Evolutionary conservation across 148 eudicot species (phyloP), one percentile per base, ranked within the genome.

Genomic region (Vaccinium myrtillus): DNA sequence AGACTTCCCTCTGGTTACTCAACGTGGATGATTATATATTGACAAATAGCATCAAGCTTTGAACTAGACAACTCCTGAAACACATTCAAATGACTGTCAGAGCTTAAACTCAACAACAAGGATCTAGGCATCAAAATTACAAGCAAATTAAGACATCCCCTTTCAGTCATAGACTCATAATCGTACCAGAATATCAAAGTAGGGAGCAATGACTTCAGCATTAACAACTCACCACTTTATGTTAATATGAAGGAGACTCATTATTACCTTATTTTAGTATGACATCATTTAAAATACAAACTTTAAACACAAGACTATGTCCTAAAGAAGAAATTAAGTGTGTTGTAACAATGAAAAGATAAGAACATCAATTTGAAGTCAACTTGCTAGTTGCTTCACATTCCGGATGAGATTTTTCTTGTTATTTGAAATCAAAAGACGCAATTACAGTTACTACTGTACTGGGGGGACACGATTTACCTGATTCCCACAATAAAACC

Each of bases 1-100:
- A 76, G 65, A 84, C 89, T 85, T 81, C 83, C 89, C 82, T 91
- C 87, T 12, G 89, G 79, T 61, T 92, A 90, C 51, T 50, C 91
- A 90, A 89, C 77, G 39, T 81, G 78, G 80, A 83, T 86, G 69
- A 46, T 61, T 69, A 48, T 63, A 82, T 79, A 82, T 53, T 69
- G 82, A 81, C 30, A 55, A 71, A 54, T 58, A 81, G 59, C 84
- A 85, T 86, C 83, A 46, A 84, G 54, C 32, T 67, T 25, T 7
- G 77, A 8, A 27, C 10, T 1, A 30, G 48, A 78, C 48, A 0
- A 58, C 69, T 19, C 82, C 82, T 80, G 51, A 58, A 11, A 58
- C 12, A 43, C 19, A 56, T 80, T 80, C 58, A 70, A 32, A 59
- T 6, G n/a, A 56, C 51, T 59, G 63, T 12, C 23, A 7, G 21